Evolutionary conservation across 1,139 yeast genomes (phyloP), one percentile per base, ranked within the genome.

Genomic region (Geotrichum klebahnii): DNA sequence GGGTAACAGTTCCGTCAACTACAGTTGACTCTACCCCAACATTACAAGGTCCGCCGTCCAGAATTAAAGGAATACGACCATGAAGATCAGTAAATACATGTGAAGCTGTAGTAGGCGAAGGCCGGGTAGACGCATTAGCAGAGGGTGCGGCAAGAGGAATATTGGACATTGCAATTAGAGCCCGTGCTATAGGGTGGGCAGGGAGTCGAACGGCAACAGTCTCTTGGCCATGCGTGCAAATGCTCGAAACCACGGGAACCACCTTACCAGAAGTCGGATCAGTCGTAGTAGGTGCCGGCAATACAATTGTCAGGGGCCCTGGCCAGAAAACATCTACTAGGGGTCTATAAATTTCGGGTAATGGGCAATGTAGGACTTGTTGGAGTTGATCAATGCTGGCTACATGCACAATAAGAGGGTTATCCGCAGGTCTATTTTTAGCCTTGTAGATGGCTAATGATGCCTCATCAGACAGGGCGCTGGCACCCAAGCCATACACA

Each of bases 11-110:
- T 0, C 98, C 98, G 65, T 92, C 97, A 0, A 92, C 80, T 1
- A 92, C 98, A 0, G 97, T 90, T 36, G 94, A 82, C 63, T 92
- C 98, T 0, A 92, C 84, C 0, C 98, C 98, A 8, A 92, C 95
- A n/a, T 76, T 71, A 57, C 95, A 85, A 1, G 83, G 65, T 0
- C 98, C 98, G 12, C 97, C 98, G 63, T 92, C 98, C 22, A 92
- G 61, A 50, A 92, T 86, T 32, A 81, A 65, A 0, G 97, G 96
- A n/a, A 92, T 87, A 53, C 76, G 79, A 1, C 89, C 92, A 1
- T 83, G 64, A 46, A 92, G 68, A 63, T 92, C 98, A 58, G 81
- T 79, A 57, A 71, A 78, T 0, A 92, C 98, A 66, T 92, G 98
- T 17, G 75, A 69, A 1, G 98, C 98, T 39, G 76, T 63, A 0